Evolutionary conservation across 2,329 filamentous ascomycete species (phyloP).

Genomic region (Microsporum canis): DNA sequence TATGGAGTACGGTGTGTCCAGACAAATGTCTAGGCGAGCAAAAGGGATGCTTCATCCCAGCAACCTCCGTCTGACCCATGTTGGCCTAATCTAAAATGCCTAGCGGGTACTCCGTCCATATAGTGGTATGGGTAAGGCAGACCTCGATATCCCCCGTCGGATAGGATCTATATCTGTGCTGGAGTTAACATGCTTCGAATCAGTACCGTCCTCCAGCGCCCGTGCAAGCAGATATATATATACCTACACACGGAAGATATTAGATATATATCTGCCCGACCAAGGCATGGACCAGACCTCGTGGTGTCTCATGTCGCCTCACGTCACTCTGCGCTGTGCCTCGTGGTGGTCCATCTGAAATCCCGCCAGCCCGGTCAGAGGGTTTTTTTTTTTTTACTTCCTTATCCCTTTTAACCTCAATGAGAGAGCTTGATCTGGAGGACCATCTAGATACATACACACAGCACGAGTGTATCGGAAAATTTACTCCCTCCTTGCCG

Average conservation of each 20-base stretch:
- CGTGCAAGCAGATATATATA: neutral
- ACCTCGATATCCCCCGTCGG: neutral
- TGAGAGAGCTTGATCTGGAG: neutral
- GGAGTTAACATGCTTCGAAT: neutral
- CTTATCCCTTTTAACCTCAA: neutral
- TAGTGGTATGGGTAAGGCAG: neutral
- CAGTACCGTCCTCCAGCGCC: neutral
- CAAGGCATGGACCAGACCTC: neutral
- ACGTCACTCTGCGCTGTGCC: neutral
- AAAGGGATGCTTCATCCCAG: too few relatives aligned
- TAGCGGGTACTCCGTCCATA: neutral
- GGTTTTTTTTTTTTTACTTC: neutral
- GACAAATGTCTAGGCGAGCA: too few relatives aligned
- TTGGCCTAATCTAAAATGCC: neutral
- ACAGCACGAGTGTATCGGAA: neutral
- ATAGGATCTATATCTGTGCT: neutral
- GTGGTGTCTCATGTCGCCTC: neutral
- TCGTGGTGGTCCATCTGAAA: neutral
- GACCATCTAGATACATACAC: neutral
- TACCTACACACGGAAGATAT: neutral
- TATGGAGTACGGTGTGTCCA: too few relatives aligned
- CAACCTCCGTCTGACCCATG: neutral
- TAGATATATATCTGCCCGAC: neutral
- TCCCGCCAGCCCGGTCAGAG: neutral
- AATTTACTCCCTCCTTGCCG: neutral